Percentiles rank a stretch among this genome's conserved stretches.
Conservation (phyloP, 495 filamentous ascomycete species). For the Penicillium manginii region DNA sequence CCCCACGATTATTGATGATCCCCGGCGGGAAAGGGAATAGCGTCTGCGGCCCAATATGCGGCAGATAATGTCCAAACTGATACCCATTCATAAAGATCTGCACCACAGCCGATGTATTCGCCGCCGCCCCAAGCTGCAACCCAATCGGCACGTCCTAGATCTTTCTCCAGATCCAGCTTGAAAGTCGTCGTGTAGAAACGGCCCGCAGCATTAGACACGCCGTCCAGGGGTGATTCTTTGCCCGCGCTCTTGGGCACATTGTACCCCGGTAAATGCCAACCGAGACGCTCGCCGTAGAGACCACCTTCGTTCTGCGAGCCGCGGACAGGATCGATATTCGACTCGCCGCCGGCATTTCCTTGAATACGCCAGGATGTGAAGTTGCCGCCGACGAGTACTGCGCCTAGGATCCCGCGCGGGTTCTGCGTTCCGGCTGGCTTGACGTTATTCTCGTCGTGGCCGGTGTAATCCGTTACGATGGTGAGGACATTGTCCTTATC, state of each 20-base stretch:
- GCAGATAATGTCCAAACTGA: constrained; percentile 53
- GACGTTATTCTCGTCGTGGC: constrained; percentile 64
- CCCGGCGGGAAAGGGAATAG: constrained; percentile 53
- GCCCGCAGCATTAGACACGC: constrained; percentile 53
- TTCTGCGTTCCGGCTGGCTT: constrained; percentile 62
- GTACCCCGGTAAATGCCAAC: constrained; percentile 66
- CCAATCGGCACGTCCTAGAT: constrained; percentile 48
- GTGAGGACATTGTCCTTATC: constrained; percentile 61
- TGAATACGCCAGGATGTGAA: constrained; percentile 71
- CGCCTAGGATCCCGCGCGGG: constrained; percentile 70
- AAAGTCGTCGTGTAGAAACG: constrained; percentile 64
- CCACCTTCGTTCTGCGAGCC: constrained; percentile 78
- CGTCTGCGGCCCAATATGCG: constrained; percentile 55
- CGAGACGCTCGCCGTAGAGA: constrained; percentile 65
- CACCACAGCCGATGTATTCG: constrained; percentile 31
- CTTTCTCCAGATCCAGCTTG: constrained; percentile 50
- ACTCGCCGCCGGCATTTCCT: constrained; percentile 73
- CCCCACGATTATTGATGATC: constrained; percentile 48
- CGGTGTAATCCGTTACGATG: constrained; percentile 70
- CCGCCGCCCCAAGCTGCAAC: constrained; percentile 32
- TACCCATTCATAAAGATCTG: constrained; percentile 50
- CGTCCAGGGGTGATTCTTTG: constrained; percentile 47
- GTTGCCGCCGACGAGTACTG: constrained; percentile 44
- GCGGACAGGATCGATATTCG: constrained; percentile 63
- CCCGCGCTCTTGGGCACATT: constrained; percentile 44